Conservation (phyloP, 192 early-diverging fungal genomes). For the Podila verticillata region DNA sequence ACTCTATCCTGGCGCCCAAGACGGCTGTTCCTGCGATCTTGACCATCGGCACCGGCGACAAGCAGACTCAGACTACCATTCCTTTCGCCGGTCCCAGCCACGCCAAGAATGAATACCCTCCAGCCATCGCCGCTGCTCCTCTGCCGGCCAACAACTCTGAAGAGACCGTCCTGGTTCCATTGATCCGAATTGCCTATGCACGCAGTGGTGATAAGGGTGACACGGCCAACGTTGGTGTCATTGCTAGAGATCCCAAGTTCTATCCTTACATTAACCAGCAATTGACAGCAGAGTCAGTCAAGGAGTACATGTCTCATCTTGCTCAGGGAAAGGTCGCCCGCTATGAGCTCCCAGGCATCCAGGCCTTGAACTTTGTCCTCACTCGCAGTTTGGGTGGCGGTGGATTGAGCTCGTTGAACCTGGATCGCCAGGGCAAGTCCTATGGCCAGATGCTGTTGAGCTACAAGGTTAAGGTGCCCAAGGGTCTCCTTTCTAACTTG, state of each 20-base stretch:
- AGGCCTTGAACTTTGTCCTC: constrained; percentile 71
- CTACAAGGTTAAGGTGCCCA: constrained; percentile 63
- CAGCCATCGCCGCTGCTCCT: constrained; percentile 16
- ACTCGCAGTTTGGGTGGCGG: constrained; percentile 71
- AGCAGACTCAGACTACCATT: constrained; percentile 13
- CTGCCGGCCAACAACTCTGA: constrained; percentile 19
- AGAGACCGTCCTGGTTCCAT: constrained; percentile 54
- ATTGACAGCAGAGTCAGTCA: constrained; percentile 60
- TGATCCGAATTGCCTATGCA: constrained; percentile 68
- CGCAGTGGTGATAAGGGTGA: constrained; percentile 76
- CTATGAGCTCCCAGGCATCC: constrained; percentile 66
- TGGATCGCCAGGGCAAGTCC: constrained; percentile 76
- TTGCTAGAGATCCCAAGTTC: constrained; percentile 66
- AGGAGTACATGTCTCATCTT: constrained; percentile 67
- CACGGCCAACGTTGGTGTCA: constrained; percentile 67
- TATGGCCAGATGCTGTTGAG: constrained; percentile 70
- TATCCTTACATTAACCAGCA: constrained; percentile 63
- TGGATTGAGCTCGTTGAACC: constrained; percentile 64
- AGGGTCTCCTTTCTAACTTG: constrained; percentile 41
- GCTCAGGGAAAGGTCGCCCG: constrained; percentile 66
- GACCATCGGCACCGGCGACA: constrained; percentile 47
- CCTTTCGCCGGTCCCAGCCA: constrained; percentile 31
- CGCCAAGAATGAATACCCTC: constrained; percentile 49
- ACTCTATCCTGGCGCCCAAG: constrained; percentile 67
- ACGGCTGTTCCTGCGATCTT: constrained; percentile 45